phyloP scores from a whole-genome alignment of 306 rosid genomes.

The Prunus campanulata region DNA sequence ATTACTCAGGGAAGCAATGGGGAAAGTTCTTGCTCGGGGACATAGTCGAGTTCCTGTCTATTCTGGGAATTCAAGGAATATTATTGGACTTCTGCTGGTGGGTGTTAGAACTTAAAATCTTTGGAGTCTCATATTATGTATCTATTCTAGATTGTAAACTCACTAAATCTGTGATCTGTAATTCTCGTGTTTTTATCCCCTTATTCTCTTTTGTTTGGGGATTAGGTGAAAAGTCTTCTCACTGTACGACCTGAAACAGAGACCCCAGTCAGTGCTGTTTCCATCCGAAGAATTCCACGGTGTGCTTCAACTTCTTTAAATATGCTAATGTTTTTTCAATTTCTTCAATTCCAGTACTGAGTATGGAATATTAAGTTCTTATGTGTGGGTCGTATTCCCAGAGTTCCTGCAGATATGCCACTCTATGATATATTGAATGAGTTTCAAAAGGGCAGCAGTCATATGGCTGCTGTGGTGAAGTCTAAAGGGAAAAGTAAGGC shows the following conservation, averaged over 20 bases:
- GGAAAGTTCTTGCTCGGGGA: slow-evolving; percentile 92
- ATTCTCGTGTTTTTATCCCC: slow-evolving; percentile 12
- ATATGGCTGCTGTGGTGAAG: slow-evolving; percentile 97
- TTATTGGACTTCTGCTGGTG: slow-evolving; percentile 91
- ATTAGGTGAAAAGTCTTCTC: slow-evolving; percentile 92
- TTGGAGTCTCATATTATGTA: neutral
- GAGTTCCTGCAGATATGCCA: slow-evolving; percentile 98
- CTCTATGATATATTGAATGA: slow-evolving; percentile 93
- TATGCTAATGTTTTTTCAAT: slow-evolving; percentile 3
- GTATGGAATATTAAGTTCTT: slow-evolving; percentile 19
- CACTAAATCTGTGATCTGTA: neutral
- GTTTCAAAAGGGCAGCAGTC: slow-evolving; percentile 97
- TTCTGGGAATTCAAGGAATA: slow-evolving; percentile 82
- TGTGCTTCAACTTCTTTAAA: slow-evolving; percentile 32
- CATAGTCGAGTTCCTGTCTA: slow-evolving; percentile 99
- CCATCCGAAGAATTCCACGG: slow-evolving; percentile 94
- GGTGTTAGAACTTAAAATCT: slow-evolving; percentile 24
- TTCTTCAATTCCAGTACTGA: slow-evolving; percentile 8
- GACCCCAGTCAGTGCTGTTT: slow-evolving; percentile 92
- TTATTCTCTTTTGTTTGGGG: slow-evolving; percentile 15
- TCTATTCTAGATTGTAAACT: neutral
- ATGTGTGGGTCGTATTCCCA: slow-evolving; percentile 37
- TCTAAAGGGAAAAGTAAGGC: slow-evolving; percentile 53
- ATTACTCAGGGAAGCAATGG: slow-evolving; percentile 93
- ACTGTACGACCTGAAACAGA: slow-evolving; percentile 98